These are phyloP conservation scores for Thermomucor indicae-seudaticae DNA, from an alignment of 371 early-diverging fungal genomes.

Conservation along the genomic window DNA sequence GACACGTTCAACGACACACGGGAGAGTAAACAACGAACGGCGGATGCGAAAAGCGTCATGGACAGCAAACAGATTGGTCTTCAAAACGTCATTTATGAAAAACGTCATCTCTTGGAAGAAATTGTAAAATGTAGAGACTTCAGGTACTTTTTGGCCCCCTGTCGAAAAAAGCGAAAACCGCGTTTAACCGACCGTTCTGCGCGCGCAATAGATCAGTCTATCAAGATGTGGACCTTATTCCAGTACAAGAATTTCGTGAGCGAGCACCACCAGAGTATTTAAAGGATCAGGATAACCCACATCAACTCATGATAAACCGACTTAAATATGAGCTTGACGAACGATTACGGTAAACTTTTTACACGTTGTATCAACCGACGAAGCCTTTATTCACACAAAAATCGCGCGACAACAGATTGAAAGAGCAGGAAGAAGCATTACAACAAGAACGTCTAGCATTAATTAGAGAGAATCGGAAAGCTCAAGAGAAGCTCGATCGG, in stretches of 20 bases:
- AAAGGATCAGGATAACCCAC: conserved; percentile 27
- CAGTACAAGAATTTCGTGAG: conserved; percentile 30
- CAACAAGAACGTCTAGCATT: conserved; percentile 25
- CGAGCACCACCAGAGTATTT: conserved; percentile 29
- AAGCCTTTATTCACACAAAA: neutral
- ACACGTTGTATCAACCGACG: neutral
- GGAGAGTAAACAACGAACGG: conserved; percentile 35
- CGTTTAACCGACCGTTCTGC: neutral
- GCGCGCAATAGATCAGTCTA: conserved; percentile 34
- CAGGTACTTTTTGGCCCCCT: conserved; percentile 14
- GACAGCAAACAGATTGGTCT: conserved; percentile 34
- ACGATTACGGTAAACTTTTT: conserved; percentile 25
- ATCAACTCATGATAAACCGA: conserved; percentile 40
- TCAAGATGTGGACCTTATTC: conserved; percentile 41
- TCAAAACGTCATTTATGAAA: conserved; percentile 47
- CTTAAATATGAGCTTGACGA: conserved; percentile 39
- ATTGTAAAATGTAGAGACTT: conserved; percentile 40
- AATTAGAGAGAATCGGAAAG: conserved; percentile 39
- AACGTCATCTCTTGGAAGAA: conserved; percentile 42
- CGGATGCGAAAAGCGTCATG: conserved; percentile 39
- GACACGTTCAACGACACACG: conserved; percentile 14
- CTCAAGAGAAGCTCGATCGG: conserved; percentile 35
- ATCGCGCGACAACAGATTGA: conserved; percentile 16
- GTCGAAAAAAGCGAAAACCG: neutral
- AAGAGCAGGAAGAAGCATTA: conserved; percentile 36